These are phyloP conservation scores for Ambrosiella xylebori DNA, from an alignment of 2,329 filamentous ascomycete species.

Conservation along the genomic window DNA sequence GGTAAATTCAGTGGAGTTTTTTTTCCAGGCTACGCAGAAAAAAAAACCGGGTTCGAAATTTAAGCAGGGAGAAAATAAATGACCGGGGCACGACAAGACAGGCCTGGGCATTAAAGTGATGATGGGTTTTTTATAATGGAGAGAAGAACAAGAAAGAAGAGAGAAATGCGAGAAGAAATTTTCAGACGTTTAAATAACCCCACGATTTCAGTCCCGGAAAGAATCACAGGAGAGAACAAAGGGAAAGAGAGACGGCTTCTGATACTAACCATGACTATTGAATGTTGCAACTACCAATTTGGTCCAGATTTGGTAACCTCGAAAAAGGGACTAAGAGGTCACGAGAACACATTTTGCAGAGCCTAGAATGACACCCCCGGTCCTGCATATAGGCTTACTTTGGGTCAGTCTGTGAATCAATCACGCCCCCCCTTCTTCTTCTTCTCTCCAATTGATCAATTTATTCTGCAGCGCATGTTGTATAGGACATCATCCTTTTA, in stretches of 20 bases:
- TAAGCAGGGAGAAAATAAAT: not conserved
- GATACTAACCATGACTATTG: not conserved
- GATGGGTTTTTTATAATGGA: not conserved
- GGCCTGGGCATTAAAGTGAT: not conserved
- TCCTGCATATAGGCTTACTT: not conserved
- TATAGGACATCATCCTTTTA: not conserved
- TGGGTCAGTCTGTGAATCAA: not conserved
- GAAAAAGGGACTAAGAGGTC: slow-evolving; percentile 5
- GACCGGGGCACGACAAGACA: not conserved
- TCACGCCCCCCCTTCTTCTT: too few relatives aligned
- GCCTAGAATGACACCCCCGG: slow-evolving; percentile 2
- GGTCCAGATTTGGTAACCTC: slow-evolving; percentile 3
- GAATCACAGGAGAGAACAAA: not conserved
- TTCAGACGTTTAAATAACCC: not conserved
- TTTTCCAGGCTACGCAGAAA: not conserved
- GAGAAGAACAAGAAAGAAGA: slow-evolving; percentile 1
- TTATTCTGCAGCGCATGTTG: not conserved
- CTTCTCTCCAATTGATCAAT: too few relatives aligned
- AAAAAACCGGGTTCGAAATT: not conserved
- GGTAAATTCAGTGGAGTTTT: too few relatives aligned
- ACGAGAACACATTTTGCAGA: slow-evolving; percentile 3
- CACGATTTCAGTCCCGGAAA: not conserved
- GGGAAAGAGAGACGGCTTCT: not conserved
- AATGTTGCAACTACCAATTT: not conserved
- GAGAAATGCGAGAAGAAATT: not conserved